Conservation (phyloP, 306 rosid species). For the Cicer cuneatum region DNA sequence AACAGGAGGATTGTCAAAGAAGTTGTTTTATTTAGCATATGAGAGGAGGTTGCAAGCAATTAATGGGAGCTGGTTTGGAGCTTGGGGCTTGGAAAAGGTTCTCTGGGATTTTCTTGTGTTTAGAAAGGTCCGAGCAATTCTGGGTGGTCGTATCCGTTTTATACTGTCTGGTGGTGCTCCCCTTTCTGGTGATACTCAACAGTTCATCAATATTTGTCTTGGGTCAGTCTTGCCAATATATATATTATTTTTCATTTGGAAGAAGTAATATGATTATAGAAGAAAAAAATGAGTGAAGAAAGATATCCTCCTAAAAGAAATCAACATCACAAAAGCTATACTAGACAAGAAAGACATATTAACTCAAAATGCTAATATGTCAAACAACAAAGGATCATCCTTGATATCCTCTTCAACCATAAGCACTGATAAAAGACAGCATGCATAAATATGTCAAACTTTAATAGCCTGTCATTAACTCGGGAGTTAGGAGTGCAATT, state of each 20-base stretch:
- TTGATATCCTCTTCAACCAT: conserved; percentile 8
- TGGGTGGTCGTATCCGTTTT: conserved; percentile 86
- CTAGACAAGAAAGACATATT: conserved; percentile 11
- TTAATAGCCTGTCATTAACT: neutral
- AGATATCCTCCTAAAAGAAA: conserved; percentile 3
- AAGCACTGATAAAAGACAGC: neutral
- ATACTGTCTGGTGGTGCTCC: conserved; percentile 98
- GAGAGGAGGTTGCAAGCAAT: conserved; percentile 80
- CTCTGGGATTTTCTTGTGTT: conserved; percentile 87
- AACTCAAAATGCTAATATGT: conserved; percentile 3
- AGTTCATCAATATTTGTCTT: conserved; percentile 95
- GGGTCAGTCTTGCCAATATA: conserved; percentile 59
- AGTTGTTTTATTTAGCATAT: conserved; percentile 87
- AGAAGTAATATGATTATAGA: conserved; percentile 26
- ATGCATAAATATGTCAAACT: conserved; percentile 24
- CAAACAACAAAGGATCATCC: conserved; percentile 7
- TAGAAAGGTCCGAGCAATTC: conserved; percentile 81
- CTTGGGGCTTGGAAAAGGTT: conserved; percentile 86
- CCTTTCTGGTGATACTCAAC: conserved; percentile 87
- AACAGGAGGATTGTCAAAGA: conserved; percentile 80
- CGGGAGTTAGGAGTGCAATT: neutral
- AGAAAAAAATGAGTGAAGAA: conserved; percentile 19
- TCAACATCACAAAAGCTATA: neutral
- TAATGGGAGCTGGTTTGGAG: conserved; percentile 96
- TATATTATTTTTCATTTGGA: conserved; percentile 21